Base-by-base conservation (phyloP, 2,329 filamentous ascomycete genomes). In the Hortaea sp. region DNA sequence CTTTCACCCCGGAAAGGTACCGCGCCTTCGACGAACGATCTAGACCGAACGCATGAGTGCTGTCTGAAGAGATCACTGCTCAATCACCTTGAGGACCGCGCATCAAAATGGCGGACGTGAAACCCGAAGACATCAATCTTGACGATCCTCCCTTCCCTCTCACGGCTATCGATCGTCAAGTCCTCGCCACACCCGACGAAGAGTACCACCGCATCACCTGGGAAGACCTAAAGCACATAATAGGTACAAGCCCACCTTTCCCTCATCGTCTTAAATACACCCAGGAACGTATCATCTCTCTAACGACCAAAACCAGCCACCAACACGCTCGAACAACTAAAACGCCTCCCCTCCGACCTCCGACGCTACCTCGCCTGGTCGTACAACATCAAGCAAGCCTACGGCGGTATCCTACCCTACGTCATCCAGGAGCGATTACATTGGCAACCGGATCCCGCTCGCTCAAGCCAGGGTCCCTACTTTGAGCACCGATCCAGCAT, bases 311-410 rank as follows among this genome's bases (percentile, higher is more conserved):
- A 35, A 35, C 7, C 32, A 61, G 61, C 66, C 12, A 65, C 67
- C 34, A 75, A 78, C 56, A 68, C 72, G 48, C 75, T 82, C 46
- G 72, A 73, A 49, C 63, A 72, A 31, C 66, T 82, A 7, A 78
- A 76, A 57, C 74, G 79, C 53, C 73, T 71, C 60, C 79, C 79
- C 20, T 78, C 74, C 50, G 73, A 78, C 53, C 66, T 81, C 11
- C 69, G 69, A 58, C 72, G 74, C 44, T 82, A 82, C 57, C 68
- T 81, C n/a, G 67, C 69, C 30, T 82, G 78, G 78, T 74, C 73
- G 3, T 63, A 65, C 37, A 63, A 72, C 32, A 75, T 71, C 37
- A 79, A 79, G 54, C 58, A 63, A n/a, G 57, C 69, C 35, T 78
- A 78, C 59, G 77, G 77, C 43, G 69, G 69, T 35, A 75, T 78